Conservation (phyloP, 2,329 filamentous ascomycete genomes). For the Pseudogymnoascus sp. region DNA sequence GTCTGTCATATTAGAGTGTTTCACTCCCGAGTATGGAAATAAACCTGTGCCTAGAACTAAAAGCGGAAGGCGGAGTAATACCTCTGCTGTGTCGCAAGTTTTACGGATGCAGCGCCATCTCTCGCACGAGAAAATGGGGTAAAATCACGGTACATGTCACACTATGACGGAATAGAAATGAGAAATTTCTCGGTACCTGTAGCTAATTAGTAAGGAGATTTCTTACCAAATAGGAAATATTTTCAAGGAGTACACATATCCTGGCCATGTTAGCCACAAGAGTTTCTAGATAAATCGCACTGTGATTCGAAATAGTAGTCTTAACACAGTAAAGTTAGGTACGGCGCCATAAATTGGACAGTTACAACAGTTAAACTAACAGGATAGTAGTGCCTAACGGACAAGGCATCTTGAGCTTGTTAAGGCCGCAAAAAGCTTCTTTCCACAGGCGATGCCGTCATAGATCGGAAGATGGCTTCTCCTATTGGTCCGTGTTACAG, state of each 20-base stretch:
- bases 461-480: neutral
- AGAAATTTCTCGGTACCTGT: too few relatives aligned
- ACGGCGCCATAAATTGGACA: neutral
- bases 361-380: neutral
- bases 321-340: neutral
- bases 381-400: neutral
- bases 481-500: neutral
- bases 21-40: neutral
- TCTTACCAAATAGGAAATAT: too few relatives aligned
- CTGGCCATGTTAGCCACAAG: neutral
- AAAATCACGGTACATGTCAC: too few relatives aligned
- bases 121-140: neutral
- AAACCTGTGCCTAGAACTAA: neutral
- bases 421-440: neutral
- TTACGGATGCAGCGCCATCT: neutral
- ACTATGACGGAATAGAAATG: too few relatives aligned
- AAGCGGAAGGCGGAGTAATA: neutral
- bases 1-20: neutral
- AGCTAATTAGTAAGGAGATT: too few relatives aligned
- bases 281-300: neutral
- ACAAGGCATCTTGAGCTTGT: neutral
- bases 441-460: neutral
- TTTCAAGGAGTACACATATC: neutral
- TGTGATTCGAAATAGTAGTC: neutral
- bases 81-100: neutral